Evolutionary conservation across 345 rosid genomes (phyloP), one percentile per base, ranked within the genome.

Genomic region (Excoecaria cochinchinensis): DNA sequence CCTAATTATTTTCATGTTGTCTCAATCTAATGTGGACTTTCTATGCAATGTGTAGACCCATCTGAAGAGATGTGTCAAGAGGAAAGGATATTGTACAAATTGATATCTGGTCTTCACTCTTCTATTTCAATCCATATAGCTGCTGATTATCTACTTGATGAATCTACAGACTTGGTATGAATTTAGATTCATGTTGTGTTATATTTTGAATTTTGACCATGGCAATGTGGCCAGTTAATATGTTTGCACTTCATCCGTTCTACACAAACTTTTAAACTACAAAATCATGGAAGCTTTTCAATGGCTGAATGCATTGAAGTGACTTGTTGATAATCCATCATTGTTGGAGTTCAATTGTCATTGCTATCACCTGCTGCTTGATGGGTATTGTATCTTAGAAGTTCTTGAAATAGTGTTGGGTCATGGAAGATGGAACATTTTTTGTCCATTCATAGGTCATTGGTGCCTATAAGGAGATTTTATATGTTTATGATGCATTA

Each of bases 71-170:
- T 82, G 31, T 93, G 98, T 80, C 97, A 88, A 83, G 99, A 93
- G 78, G 96, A 95, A 79, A 91, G 80, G 55, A 86, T 91, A 67
- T 77, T 95, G 74, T 93, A 95, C 89, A 93, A 95, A 83, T 77
- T 93, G 87, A 87, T 95, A 83, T 95, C 99, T 58, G 98, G 99
- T 68, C 92, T 93, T 79, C 99, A 95, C 82, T 93, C 99, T 51
- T 95, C 99, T 71, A 95, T 95, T 71, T 88, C 98, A 7, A 79
- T 89, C 78, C 99, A 93, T 75, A 89, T 93, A 77, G 97, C 97
- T 68, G 86, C 94, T 48, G 97, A 92, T 51, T 95, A 90, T 86
- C 85, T 95, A 70, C 93, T 92, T 73, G 98, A 95, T 76, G 97
- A 95, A 86, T 75, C 89, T 61, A 79, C 78, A 63, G 87, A 84